phyloP scores from a whole-genome alignment of 169 alveolate species.

The Nephromyces sp. region DNA sequence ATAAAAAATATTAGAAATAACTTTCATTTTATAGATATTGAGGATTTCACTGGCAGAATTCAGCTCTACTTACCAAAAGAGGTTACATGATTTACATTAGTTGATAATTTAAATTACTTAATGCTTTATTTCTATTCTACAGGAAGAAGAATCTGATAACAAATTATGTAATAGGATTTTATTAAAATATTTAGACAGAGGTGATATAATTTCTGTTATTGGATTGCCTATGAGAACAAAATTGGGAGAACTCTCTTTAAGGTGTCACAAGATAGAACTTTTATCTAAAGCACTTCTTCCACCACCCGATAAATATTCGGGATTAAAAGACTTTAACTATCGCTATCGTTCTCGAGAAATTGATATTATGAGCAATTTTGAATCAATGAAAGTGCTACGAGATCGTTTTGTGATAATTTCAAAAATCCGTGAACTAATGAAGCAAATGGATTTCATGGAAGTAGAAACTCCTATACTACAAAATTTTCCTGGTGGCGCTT shows the following conservation, averaged over 20 bases:
- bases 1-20: neutral
- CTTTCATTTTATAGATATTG: neutral
- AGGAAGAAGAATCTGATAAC: neutral
- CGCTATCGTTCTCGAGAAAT: slow-evolving; percentile 87
- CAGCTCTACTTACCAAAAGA: neutral
- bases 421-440: slow-evolving; percentile 70
- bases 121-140: neutral
- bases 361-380: slow-evolving; percentile 86
- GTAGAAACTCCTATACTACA: slow-evolving; percentile 98
- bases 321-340: slow-evolving; percentile 88
- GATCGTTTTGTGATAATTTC: slow-evolving; percentile 62
- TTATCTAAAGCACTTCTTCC: slow-evolving; percentile 90
- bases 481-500: slow-evolving; percentile 91
- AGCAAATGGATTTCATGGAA: slow-evolving; percentile 85
- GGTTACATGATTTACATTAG: too few species aligned
- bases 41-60: neutral
- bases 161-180: too few species aligned
- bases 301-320: slow-evolving; percentile 86
- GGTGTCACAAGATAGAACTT: slow-evolving; percentile 68
- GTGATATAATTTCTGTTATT: neutral
- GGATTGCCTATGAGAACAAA: slow-evolving; percentile 75
- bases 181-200: neutral
- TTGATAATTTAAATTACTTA: too few species aligned
- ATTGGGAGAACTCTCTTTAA: slow-evolving; percentile 91
- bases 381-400: slow-evolving; percentile 69